A percentile compares a stretch with the other conserved stretches of the same genome.
Evolutionary conservation across 129 eudicot genomes (phyloP).

Genomic region (Tagetes patula): DNA sequence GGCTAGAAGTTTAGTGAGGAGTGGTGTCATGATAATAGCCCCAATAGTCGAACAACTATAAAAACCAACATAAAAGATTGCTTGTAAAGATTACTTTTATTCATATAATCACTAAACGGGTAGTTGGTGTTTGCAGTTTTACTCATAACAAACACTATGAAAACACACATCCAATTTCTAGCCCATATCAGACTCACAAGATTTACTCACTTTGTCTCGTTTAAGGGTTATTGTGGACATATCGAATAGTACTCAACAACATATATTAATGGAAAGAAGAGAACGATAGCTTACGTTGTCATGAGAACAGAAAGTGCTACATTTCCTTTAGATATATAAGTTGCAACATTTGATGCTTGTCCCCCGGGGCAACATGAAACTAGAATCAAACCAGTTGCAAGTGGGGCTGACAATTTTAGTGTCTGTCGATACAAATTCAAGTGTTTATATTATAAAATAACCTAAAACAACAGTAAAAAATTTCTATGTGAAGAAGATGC

Average conservation of each 20-base stretch:
- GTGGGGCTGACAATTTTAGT: constrained; percentile 86
- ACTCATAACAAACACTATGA: neutral
- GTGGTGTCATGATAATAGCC: constrained; percentile 96
- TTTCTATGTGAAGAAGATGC: neutral
- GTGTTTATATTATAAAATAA: neutral
- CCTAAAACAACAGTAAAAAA: neutral
- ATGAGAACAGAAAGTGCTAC: constrained; percentile 99
- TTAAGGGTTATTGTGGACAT: neutral
- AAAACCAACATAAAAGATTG: constrained; percentile 18
- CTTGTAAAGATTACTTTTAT: constrained; percentile 10
- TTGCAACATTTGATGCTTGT: constrained; percentile 98
- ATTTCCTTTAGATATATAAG: constrained; percentile 94
- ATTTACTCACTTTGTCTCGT: neutral
- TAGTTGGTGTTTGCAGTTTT: neutral
- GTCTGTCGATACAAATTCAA: constrained; percentile 45
- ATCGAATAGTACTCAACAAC: neutral
- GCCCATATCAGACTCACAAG: neutral
- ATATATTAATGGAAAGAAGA: neutral
- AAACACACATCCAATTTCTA: neutral
- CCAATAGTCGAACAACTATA: constrained; percentile 94
- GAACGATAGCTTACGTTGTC: constrained; percentile 78
- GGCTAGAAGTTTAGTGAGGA: constrained; percentile 91
- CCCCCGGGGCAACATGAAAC: constrained; percentile 99
- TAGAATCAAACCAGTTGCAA: constrained; percentile 96
- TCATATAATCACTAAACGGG: constrained; percentile 2